Conservation (phyloP, 495 filamentous ascomycete species). For the Massariosphaeria phaeospora region DNA sequence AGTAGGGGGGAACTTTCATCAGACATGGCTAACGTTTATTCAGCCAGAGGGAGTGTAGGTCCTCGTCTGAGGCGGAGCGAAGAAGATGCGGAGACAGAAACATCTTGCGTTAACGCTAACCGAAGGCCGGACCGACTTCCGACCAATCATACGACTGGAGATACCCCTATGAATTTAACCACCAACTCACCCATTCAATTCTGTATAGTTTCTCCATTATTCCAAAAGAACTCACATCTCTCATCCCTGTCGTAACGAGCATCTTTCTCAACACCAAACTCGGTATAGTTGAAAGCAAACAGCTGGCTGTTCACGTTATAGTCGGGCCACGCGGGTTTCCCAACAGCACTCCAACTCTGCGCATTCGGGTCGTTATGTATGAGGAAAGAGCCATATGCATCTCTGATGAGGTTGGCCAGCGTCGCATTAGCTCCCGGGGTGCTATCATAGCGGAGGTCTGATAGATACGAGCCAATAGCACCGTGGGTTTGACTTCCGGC, state of each 20-base stretch:
- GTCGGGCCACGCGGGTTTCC: conserved; percentile 5
- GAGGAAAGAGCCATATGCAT: conserved; percentile 11
- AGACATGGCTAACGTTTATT: too few species aligned
- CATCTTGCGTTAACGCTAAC: too few species aligned
- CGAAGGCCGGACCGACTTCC: too few species aligned
- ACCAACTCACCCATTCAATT: too few species aligned
- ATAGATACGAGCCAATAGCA: conserved; percentile 2
- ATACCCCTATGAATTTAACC: too few species aligned
- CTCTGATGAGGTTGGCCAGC: conserved; percentile 15
- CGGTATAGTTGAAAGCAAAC: conserved; percentile 8
- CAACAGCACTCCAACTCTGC: neutral
- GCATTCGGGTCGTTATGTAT: conserved; percentile 15
- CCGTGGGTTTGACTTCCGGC: conserved; percentile 12
- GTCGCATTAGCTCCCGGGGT: conserved; percentile 2
- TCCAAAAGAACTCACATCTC: conserved; percentile 10
- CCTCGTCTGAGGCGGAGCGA: too few species aligned
- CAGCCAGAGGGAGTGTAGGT: too few species aligned
- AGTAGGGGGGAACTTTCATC: too few species aligned
- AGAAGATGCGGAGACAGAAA: too few species aligned
- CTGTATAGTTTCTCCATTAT: conserved; percentile 9
- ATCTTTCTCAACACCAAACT: neutral
- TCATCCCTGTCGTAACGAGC: neutral
- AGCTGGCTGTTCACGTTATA: neutral
- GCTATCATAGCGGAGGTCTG: neutral
- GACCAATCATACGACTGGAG: too few species aligned